Evolutionary conservation across 768 basidiomycete genomes (phyloP), one percentile per base, ranked within the genome.

Genomic region (Lentinula guzmanii): DNA sequence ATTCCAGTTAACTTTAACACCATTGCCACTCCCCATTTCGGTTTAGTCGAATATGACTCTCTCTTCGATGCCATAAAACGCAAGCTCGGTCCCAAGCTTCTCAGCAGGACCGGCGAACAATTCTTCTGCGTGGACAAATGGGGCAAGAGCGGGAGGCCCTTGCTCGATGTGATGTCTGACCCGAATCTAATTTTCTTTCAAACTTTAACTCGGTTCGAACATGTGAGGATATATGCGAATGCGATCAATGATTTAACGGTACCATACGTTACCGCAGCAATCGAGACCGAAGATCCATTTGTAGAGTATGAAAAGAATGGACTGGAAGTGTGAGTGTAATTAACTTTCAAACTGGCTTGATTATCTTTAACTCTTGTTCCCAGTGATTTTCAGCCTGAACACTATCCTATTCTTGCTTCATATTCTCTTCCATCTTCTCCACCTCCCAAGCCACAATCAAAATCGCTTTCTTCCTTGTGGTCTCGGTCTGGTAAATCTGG

Each of bases 191-290:
- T 92, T 41, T 96, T 96, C 69, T 89, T 87, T 66, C 84, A 89
- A 64, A 88, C 85, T 4, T 77, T 96, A 42, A 61, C 76, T 0
- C 73, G 76, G 42, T 96, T 96, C 69, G 74, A 83, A 39, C 80
- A 86, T 52, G 79, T 93, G 39, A 39, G 31, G 55, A 82, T 95
- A 55, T 95, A 91, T 63, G 94, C 91, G 2, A 95, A 94, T 72
- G 81, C 86, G 84, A 89, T 91, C 15, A 86, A 88, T 66, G 93
- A 95, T 66, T 61, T 75, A 2, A 93, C 93, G 0, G 93, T 96
- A 2, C 91, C 94, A 0, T 95, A 90, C 67, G 74, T 89, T 15
- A 93, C 91, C 1, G 84, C 90, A 6, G 85, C 86, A 7, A 87
- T 93, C 35, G 88, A 91, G 62, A 71, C 75, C 0, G 72, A 80